Evolutionary conservation across 2,329 filamentous ascomycete species (phyloP).

Genomic region (Hirsutella rhossiliensis): DNA sequence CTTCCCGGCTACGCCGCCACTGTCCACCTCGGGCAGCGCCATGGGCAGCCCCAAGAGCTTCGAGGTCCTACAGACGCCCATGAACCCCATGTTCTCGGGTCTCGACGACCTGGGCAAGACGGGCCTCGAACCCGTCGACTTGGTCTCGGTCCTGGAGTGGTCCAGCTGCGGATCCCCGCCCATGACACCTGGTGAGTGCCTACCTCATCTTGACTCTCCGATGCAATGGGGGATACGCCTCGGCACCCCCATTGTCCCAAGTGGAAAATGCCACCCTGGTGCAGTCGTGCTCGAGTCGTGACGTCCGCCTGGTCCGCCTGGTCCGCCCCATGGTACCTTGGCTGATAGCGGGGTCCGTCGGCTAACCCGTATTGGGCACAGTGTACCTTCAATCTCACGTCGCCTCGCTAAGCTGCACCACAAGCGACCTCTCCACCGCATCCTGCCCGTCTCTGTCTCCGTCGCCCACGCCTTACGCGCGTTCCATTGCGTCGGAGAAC

Average conservation of each 20-base stretch:
- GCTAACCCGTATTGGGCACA: constrained; percentile 26
- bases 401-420: constrained; percentile 50
- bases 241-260: background rate
- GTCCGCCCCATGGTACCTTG: background rate
- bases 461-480: constrained; percentile 69
- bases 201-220: no score
- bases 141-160: constrained; percentile 67
- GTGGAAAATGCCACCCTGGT: background rate
- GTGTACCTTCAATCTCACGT: constrained; percentile 39
- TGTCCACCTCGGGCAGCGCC: constrained; percentile 74
- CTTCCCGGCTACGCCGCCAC: constrained; percentile 75
- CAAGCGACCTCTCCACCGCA: constrained; percentile 57
- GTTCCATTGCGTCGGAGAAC: constrained; percentile 54
- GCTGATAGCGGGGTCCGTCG: constrained; percentile 10
- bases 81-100: constrained; percentile 67
- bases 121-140: constrained; percentile 59
- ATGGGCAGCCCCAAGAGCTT: constrained; percentile 75
- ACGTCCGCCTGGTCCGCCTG: background rate
- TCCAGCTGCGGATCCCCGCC: constrained; percentile 67
- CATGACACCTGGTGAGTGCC: constrained; percentile 74
- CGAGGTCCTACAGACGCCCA: constrained; percentile 69
- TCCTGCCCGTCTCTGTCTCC: constrained; percentile 79
- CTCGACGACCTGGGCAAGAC: constrained; percentile 61
- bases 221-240: no score
- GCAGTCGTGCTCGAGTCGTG: background rate